phyloP scores from a whole-genome alignment of 75 land plant genomes.

The Sequoia sempervirens region DNA sequence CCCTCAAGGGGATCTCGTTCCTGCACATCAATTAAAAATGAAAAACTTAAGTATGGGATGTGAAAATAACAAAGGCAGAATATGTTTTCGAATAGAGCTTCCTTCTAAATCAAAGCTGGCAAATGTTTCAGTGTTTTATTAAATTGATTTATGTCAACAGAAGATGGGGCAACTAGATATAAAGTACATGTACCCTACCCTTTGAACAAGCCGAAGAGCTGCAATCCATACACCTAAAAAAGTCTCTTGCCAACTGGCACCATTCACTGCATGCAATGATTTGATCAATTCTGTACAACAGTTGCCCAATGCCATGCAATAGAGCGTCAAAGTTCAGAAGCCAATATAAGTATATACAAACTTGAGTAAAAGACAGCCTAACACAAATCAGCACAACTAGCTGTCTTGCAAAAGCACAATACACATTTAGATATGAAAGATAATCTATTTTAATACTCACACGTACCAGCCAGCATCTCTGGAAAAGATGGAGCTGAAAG shows the following conservation, averaged over 20 bases:
- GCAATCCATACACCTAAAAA: constrained; percentile 80
- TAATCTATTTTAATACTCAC: not conserved
- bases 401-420: not conserved
- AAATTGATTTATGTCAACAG: not conserved
- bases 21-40: constrained; percentile 29
- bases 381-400: not conserved
- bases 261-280: constrained; percentile 60
- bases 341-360: not conserved
- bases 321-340: not conserved
- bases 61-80: not conserved
- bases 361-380: not conserved
- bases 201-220: constrained; percentile 68
- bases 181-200: constrained; percentile 36
- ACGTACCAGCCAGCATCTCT: constrained; percentile 60
- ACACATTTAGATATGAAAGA: not conserved
- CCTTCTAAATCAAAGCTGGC: not conserved
- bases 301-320: not conserved
- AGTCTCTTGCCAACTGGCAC: constrained; percentile 81
- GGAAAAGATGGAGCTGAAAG: constrained; percentile 56
- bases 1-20: constrained; percentile 75
- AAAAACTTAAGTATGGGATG: not conserved
- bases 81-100: not conserved
- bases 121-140: not conserved
- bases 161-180: not conserved
- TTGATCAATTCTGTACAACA: constrained; percentile 48